Evolutionary conservation across 2,329 filamentous ascomycete species (phyloP).

Genomic region (Nakataea oryzae): DNA sequence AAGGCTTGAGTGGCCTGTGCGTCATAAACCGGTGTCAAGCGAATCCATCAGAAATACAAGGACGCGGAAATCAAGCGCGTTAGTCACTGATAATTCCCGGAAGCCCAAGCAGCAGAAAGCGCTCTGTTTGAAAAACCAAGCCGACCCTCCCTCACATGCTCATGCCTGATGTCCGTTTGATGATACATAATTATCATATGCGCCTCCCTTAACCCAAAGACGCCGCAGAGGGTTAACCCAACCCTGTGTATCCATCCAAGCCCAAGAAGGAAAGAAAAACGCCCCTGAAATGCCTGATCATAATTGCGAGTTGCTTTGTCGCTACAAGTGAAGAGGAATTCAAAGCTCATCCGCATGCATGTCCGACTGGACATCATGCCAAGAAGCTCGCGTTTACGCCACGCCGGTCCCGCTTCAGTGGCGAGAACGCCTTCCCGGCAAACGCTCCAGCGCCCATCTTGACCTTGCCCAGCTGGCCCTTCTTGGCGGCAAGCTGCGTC

Average conservation of each 20-base stretch:
- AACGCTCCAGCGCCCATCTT: conserved; percentile 20
- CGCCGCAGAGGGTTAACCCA: background rate
- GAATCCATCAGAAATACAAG: background rate
- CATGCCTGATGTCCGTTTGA: background rate
- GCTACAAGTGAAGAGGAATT: background rate
- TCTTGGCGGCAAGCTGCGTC: conserved; percentile 13
- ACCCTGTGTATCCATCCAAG: background rate
- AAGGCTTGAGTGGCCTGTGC: background rate
- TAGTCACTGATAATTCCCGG: background rate
- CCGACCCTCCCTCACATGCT: background rate
- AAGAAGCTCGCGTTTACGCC: conserved; percentile 53
- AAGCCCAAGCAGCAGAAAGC: background rate
- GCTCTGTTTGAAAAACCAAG: background rate
- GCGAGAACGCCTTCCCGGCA: conserved; percentile 49
- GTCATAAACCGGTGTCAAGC: background rate
- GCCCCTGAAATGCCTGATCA: background rate
- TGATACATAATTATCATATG: background rate
- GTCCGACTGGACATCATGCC: conserved; percentile 16
- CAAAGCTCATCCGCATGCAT: background rate
- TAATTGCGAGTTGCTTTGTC: background rate
- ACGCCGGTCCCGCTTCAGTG: conserved; percentile 59
- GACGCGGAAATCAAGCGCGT: background rate
- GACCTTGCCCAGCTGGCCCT: conserved; percentile 17
- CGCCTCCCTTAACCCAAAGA: too few relatives aligned
- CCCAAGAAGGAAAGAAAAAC: background rate